Percentiles rank a stretch among this genome's conserved stretches.
phyloP scores from a whole-genome alignment of 1,284 basidiomycete species.

The Ceratobasidium sp. region DNA sequence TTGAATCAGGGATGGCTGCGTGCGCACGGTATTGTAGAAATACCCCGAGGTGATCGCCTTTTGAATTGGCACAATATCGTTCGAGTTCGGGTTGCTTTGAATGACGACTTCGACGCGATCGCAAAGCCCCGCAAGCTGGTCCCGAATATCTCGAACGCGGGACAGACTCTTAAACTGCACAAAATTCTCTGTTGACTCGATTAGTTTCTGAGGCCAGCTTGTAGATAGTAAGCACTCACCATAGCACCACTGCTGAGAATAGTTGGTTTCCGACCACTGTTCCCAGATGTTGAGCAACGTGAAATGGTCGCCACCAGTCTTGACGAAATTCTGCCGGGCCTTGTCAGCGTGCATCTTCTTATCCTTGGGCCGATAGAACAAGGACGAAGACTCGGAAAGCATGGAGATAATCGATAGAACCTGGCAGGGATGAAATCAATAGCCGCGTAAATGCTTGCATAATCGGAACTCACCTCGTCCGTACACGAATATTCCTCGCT shows the following conservation, averaged over 20 bases:
- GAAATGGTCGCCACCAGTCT: slow-evolving; percentile 97
- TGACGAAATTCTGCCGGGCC: slow-evolving; percentile 95
- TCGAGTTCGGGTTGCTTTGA: slow-evolving; percentile 86
- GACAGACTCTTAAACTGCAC: slow-evolving; percentile 96
- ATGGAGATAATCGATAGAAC: slow-evolving; percentile 97
- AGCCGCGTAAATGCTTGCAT: not conserved
- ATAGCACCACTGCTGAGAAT: slow-evolving; percentile 79
- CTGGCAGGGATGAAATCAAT: slow-evolving; percentile 57
- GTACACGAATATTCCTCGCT: slow-evolving; percentile 96
- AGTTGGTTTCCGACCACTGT: slow-evolving; percentile 98
- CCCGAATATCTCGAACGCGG: slow-evolving; percentile 94
- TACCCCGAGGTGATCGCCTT: slow-evolving; percentile 96
- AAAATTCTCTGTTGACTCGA: slow-evolving; percentile 93
- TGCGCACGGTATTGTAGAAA: slow-evolving; percentile 90
- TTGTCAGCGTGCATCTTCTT: slow-evolving; percentile 96
- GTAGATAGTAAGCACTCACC: slow-evolving; percentile 33
- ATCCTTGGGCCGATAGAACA: slow-evolving; percentile 98
- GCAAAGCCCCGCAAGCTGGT: slow-evolving; percentile 94
- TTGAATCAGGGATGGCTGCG: not conserved
- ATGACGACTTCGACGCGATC: slow-evolving; percentile 97
- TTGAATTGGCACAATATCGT: slow-evolving; percentile 92
- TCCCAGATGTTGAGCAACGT: slow-evolving; percentile 98
- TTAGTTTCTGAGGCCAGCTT: slow-evolving; percentile 24
- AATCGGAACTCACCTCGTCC: slow-evolving; percentile 77
- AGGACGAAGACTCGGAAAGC: slow-evolving; percentile 93